These are phyloP conservation scores for Fusarium buharicum DNA, from an alignment of 2,329 filamentous ascomycete genomes.

Conservation along the genomic window DNA sequence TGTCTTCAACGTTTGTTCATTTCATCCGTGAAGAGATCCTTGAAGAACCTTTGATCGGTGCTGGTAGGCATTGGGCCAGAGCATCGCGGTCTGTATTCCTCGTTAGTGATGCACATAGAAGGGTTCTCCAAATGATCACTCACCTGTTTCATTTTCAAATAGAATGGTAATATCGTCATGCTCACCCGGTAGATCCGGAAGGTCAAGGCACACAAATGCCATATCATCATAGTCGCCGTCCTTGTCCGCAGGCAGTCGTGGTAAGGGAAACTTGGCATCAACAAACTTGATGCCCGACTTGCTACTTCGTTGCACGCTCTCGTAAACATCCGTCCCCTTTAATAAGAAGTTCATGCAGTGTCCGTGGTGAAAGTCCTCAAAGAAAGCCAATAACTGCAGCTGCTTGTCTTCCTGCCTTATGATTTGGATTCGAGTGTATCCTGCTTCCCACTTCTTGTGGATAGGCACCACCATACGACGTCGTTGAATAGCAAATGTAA, in stretches of 20 bases:
- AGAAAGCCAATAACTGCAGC: conserved; percentile 84
- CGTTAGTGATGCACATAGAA: conserved; percentile 33
- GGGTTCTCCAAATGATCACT: conserved; percentile 50
- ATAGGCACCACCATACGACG: conserved; percentile 91
- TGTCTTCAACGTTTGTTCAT: conserved; percentile 34
- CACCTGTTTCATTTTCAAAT: conserved; percentile 83
- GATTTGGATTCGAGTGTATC: conserved; percentile 81
- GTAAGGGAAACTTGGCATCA: conserved; percentile 90
- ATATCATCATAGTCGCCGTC: conserved; percentile 66
- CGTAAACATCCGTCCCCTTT: conserved; percentile 85
- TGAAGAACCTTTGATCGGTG: conserved; percentile 62
- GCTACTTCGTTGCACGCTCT: conserved; percentile 70
- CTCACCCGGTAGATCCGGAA: conserved; percentile 89
- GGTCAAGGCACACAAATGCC: conserved; percentile 84
- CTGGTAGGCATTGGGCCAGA: conserved; percentile 63
- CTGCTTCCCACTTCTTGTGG: conserved; percentile 93
- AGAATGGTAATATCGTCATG: conserved; percentile 90
- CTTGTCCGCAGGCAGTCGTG: conserved; percentile 66
- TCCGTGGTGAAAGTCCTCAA: conserved; percentile 86
- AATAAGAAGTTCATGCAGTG: conserved; percentile 90
- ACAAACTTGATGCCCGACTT: conserved; percentile 82
- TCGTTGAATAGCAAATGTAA: conserved; percentile 82
- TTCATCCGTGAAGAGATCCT: conserved; percentile 49
- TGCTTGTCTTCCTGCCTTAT: conserved; percentile 75
- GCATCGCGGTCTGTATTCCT: conserved; percentile 62